Percentiles rank a stretch among this genome's conserved stretches.
Conservation (phyloP, 495 filamentous ascomycete genomes). For the Xylaria cubensis region DNA sequence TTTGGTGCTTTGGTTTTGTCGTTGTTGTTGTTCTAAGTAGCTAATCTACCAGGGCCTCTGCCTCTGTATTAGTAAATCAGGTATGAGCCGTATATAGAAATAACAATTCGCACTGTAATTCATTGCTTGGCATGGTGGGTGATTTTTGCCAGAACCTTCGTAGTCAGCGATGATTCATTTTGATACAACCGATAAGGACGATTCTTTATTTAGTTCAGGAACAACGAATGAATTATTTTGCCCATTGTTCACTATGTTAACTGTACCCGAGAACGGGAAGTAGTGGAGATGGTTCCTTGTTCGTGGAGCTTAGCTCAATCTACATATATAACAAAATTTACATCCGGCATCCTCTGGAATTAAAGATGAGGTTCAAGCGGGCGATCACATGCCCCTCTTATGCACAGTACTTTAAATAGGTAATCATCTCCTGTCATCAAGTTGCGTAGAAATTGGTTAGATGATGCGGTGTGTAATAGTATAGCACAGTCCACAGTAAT, state of each 20-base stretch:
- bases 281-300: conserved; percentile 2
- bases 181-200: not conserved
- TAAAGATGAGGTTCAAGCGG: not conserved
- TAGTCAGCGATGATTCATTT: not conserved
- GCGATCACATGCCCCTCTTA: conserved; percentile 10
- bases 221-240: not conserved
- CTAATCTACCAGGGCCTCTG: too few species aligned
- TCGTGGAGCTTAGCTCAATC: not conserved
- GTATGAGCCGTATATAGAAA: too few species aligned
- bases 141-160: too few species aligned
- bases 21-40: too few species aligned
- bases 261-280: not conserved
- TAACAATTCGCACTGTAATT: too few species aligned
- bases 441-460: not conserved
- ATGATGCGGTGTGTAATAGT: conserved; percentile 12
- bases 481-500: not conserved
- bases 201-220: not conserved
- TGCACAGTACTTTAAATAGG: conserved; percentile 13
- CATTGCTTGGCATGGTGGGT: too few species aligned
- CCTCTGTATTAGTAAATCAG: too few species aligned
- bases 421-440: not conserved
- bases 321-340: not conserved
- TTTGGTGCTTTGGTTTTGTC: too few species aligned
- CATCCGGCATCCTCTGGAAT: not conserved
- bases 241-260: not conserved